phyloP scores from a whole-genome alignment of 2,329 filamentous ascomycete genomes.

The Penicillium sp. region DNA sequence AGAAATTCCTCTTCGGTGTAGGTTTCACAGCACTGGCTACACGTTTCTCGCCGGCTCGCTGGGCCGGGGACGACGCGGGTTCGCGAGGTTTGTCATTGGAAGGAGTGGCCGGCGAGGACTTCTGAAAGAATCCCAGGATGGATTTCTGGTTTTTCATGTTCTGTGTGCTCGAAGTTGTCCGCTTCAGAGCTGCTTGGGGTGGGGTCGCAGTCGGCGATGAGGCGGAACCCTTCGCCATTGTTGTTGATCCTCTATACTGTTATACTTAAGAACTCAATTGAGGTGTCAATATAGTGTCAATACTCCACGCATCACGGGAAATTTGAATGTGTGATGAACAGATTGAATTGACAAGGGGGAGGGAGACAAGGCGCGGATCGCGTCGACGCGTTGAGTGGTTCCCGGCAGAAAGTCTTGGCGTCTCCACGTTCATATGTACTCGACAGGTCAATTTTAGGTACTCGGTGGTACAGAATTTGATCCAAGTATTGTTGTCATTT shows the following conservation, averaged over 20 bases:
- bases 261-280: constrained; percentile 2
- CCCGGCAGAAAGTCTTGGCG: constrained; percentile 12
- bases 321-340: not conserved
- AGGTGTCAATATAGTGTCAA: not conserved
- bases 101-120: constrained; percentile 56
- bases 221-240: constrained; percentile 47
- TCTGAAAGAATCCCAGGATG: constrained; percentile 81
- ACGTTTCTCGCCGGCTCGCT: constrained; percentile 41
- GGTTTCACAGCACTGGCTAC: constrained; percentile 38
- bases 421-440: constrained; percentile 3
- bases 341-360: constrained; percentile 10
- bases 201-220: constrained; percentile 48
- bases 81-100: constrained; percentile 38
- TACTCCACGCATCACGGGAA: constrained; percentile 7
- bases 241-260: constrained; percentile 13
- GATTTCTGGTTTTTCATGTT: constrained; percentile 69
- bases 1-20: constrained; percentile 47
- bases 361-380: constrained; percentile 38
- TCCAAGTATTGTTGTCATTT: not conserved
- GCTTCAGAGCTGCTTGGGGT: constrained; percentile 46
- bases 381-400: constrained; percentile 50
- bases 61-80: constrained; percentile 46
- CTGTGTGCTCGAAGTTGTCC: constrained; percentile 49
- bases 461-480: not conserved
- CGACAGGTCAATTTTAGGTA: not conserved